Evolutionary conservation across 2,329 filamentous ascomycete species (phyloP).

Genomic region (Fusarium denticulatum): DNA sequence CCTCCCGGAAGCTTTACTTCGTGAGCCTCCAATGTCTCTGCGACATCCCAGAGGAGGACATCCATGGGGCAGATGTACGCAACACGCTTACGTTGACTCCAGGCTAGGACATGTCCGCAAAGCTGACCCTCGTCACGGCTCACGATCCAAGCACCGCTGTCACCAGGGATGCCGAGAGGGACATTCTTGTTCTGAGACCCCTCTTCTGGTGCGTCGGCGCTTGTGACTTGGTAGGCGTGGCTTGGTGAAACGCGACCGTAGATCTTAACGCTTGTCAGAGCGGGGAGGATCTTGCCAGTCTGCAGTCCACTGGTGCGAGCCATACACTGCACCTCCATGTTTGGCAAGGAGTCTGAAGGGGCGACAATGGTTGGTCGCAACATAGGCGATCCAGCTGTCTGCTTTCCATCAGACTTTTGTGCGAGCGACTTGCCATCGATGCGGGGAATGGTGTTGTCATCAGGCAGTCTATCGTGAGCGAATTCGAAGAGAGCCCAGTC

Average conservation of each 20-base stretch:
- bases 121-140: constrained; percentile 81
- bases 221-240: constrained; percentile 71
- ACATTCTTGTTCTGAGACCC: constrained; percentile 35
- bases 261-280: constrained; percentile 86
- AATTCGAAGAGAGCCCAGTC: constrained; percentile 95
- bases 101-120: constrained; percentile 90
- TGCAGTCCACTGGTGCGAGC: constrained; percentile 88
- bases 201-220: constrained; percentile 43
- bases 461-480: constrained; percentile 73
- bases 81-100: constrained; percentile 80
- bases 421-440: constrained; percentile 22
- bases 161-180: constrained; percentile 78
- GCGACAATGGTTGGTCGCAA: constrained; percentile 68
- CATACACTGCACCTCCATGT: constrained; percentile 84
- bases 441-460: constrained; percentile 73
- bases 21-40: constrained; percentile 75
- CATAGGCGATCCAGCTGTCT: constrained; percentile 44
- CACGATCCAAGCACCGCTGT: constrained; percentile 93
- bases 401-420: constrained; percentile 6
- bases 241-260: constrained; percentile 84
- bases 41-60: constrained; percentile 85
- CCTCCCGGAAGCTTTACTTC: constrained; percentile 77
- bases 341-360: constrained; percentile 71
- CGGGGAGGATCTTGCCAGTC: constrained; percentile 78
- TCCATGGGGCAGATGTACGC: constrained; percentile 98